phyloP scores from a whole-genome alignment of 305 asterid genomes.

The Fraxinus ornus region DNA sequence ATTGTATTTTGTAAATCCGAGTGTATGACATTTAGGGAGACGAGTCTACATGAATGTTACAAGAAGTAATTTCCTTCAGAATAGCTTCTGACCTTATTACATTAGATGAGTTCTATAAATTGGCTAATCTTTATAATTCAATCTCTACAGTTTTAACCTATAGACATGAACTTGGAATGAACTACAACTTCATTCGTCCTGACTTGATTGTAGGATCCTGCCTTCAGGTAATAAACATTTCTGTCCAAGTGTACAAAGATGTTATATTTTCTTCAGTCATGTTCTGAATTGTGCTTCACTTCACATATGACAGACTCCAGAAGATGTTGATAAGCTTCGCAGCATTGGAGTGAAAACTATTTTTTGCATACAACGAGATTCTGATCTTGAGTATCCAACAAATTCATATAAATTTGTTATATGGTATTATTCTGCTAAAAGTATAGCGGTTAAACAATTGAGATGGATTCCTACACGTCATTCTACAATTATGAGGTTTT shows the following conservation, averaged over 20 bases:
- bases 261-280: conserved; percentile 1
- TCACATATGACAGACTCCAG: conserved; percentile 63
- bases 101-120: conserved; percentile 2
- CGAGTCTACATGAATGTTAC: background rate
- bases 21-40: background rate
- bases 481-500: background rate
- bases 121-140: conserved; percentile 21
- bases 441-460: conserved; percentile 1
- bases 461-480: background rate
- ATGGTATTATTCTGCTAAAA: conserved; percentile 8
- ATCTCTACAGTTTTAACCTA: conserved; percentile 66
- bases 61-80: background rate
- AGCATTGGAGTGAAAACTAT: conserved; percentile 87
- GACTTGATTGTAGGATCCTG: conserved; percentile 96
- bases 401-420: conserved; percentile 16
- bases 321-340: conserved; percentile 94
- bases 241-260: conserved; percentile 15
- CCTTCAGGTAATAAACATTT: conserved; percentile 60
- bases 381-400: conserved; percentile 95
- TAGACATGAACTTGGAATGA: conserved; percentile 96
- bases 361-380: conserved; percentile 82
- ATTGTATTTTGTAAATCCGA: background rate
- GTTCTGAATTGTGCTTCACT: conserved; percentile 19
- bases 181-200: conserved; percentile 84
- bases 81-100: background rate